Evolutionary conservation across 169 alveolate species (phyloP), one percentile per base, ranked within the genome.

Genomic region (Plasmodium inui): DNA sequence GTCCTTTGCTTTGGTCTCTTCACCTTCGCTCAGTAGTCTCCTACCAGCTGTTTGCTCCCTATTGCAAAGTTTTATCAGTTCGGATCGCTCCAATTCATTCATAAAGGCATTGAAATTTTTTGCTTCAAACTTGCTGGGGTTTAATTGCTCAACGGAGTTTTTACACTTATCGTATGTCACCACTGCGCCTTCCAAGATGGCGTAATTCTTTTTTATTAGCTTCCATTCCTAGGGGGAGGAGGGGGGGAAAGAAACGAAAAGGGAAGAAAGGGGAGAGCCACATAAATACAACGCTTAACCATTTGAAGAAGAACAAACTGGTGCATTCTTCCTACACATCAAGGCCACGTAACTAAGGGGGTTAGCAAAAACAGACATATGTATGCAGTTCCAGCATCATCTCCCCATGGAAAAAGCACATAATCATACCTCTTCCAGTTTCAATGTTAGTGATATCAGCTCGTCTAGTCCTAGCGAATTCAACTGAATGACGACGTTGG

Each of bases 141-240:
- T 88, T 34, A 88, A 22, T 57, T 78, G 94, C 82, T 88, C 88
- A 9, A 88, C 94, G 7, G 71, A 76, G 50, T 88, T 88, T 61
- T 78, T 88, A 67, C 94, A 88, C 6, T 88, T 88, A 22, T 88
- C 94, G 37, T 88, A 88, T 3, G 94, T 88, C 53, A 88, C 46
- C 50, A 88, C 34, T 41, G 94, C 94, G 4, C 89, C 84, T 88
- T 88, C 94, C 82, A 88, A 78, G n/a, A 88, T 88, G 6, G 94
- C 71, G 55, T 88, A 88, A 30, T 88, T 88, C 70, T 88, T 88
- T 79, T 88, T 88, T 78, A 88, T 88, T 7, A 78, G 9, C 19
- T 88, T 88, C 94, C 94, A 88, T 32, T 88, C 94, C 94, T 88
- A n/a, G n/a, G n/a, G n/a, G n/a, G 55, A 2, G 17, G 71, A 10